Conservation (phyloP, 139 green algal genomes). For the Micractinium sp. region DNA sequence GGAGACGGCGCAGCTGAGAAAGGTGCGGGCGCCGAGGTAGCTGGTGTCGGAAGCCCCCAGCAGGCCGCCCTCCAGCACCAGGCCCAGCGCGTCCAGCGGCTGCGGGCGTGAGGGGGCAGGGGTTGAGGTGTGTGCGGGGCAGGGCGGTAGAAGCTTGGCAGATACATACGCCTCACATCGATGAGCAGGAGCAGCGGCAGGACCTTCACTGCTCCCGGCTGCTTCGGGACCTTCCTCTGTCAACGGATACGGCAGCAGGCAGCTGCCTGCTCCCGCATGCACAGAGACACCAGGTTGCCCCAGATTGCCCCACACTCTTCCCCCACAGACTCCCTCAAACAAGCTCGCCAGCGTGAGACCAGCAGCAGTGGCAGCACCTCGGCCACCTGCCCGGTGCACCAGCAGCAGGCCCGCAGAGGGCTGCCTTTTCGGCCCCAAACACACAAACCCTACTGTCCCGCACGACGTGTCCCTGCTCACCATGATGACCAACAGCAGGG, state of each 20-base stretch:
- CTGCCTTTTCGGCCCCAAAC: neutral
- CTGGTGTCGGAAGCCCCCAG: conserved; percentile 46
- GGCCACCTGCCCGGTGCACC: neutral
- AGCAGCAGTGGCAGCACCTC: neutral
- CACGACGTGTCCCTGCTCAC: neutral
- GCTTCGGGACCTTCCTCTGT: no score
- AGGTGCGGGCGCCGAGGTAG: conserved; percentile 37
- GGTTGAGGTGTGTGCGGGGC: neutral
- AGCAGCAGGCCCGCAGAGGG: no score
- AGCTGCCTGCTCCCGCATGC: no score
- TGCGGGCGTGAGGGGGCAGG: neutral
- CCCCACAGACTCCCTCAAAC: no score
- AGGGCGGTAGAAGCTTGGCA: neutral
- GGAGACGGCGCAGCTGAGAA: conserved; percentile 4
- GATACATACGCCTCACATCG: no score
- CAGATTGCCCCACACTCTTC: no score
- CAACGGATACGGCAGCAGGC: no score
- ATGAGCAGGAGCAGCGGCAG: no score
- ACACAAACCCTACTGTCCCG: neutral
- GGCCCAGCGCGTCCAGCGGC: conserved; percentile 48
- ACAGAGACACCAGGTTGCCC: no score
- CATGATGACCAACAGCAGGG: conserved; percentile 39
- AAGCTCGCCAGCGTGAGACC: neutral
- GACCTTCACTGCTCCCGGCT: no score
- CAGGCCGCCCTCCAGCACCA: conserved; percentile 49